Evolutionary conservation across 2,329 filamentous ascomycete species (phyloP), one percentile per base, ranked within the genome.

Genomic region (Cladosporium sp.): DNA sequence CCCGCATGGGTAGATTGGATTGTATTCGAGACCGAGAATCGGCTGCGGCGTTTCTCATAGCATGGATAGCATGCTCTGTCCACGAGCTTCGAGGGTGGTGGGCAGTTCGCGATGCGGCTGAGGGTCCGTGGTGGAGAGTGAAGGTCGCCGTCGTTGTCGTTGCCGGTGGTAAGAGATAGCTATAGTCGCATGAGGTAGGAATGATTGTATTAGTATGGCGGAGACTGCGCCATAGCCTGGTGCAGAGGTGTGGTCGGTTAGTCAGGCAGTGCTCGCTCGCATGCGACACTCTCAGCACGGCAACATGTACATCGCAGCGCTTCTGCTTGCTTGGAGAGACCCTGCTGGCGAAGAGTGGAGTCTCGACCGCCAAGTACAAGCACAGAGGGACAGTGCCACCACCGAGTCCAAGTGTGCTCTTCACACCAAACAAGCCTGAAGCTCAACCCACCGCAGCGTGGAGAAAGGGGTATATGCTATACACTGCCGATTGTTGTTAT

Each of bases 201-300:
- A 60, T 58, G 58, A 60, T 23, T 23, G 43, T 30, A 14, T 21
- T 32, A 32, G 28, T 46, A 46, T 21, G 21, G 39, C n/a, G 10
- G 18, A 54, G 23, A 34, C 56, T 58, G 56, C 34, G 56, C 56
- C 56, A 58, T 43, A 43, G 21, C 23, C 34, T 28, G 21, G 32
- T 26, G 34, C 30, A 21, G 26, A 46, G n/a, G n/a, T 21, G 28
- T 21, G 16, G 51, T 46, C n/a, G 18, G 36, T 43, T 11, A 34
- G 32, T 58, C 56, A 58, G 56, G 56, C 56, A 43, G 56, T 58
- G 56, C 34, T 26, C 25, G 51, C 26, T 54, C 51, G 51, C 51
- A 54, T 54, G 51, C 51, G 51, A 54, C 49, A 28, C 34, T 21
- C 39, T 21, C 39, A 21, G n/a, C 39, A 46, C 18, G 14, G 49